Percentiles rank a stretch among this genome's conserved stretches.
Evolutionary conservation across 2,329 filamentous ascomycete genomes (phyloP).

Genomic region (Microcera coccophila): DNA sequence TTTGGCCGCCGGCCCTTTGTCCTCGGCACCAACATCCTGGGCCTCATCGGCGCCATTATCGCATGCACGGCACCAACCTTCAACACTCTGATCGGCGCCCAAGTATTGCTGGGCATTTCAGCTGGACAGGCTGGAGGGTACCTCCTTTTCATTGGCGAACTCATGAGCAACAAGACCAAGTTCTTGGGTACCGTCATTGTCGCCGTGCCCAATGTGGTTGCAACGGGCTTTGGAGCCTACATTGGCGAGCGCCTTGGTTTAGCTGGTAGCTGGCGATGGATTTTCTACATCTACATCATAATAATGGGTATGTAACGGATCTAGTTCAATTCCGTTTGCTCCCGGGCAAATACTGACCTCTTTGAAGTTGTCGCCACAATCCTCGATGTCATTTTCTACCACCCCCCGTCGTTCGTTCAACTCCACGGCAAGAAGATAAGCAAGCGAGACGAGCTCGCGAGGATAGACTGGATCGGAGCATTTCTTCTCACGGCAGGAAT

Average conservation of each 20-base stretch:
- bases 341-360: not conserved
- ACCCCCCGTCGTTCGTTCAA: slow-evolving; percentile 18
- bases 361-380: slow-evolving; percentile 8
- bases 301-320: slow-evolving; percentile 11
- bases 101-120: slow-evolving; percentile 17
- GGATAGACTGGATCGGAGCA: slow-evolving; percentile 25
- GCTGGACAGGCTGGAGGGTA: slow-evolving; percentile 12
- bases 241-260: slow-evolving; percentile 14
- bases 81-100: slow-evolving; percentile 16
- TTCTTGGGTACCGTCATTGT: slow-evolving; percentile 15
- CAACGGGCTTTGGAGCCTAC: slow-evolving; percentile 19
- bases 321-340: not conserved
- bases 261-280: slow-evolving; percentile 17
- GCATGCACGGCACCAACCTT: slow-evolving; percentile 14
- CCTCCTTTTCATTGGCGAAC: slow-evolving; percentile 18
- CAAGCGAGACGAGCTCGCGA: slow-evolving; percentile 11
- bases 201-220: slow-evolving; percentile 16
- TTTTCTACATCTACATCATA: slow-evolving; percentile 23
- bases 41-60: slow-evolving; percentile 19
- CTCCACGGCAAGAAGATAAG: slow-evolving; percentile 14
- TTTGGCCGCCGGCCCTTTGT: slow-evolving; percentile 28
- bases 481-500: slow-evolving; percentile 26
- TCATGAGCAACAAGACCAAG: slow-evolving; percentile 19
- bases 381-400: slow-evolving; percentile 18
- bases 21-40: slow-evolving; percentile 15